Percentiles rank a stretch among this genome's conserved stretches.
phyloP scores from a whole-genome alignment of 2,329 filamentous ascomycete genomes.

The Botrytis sinoallii region DNA sequence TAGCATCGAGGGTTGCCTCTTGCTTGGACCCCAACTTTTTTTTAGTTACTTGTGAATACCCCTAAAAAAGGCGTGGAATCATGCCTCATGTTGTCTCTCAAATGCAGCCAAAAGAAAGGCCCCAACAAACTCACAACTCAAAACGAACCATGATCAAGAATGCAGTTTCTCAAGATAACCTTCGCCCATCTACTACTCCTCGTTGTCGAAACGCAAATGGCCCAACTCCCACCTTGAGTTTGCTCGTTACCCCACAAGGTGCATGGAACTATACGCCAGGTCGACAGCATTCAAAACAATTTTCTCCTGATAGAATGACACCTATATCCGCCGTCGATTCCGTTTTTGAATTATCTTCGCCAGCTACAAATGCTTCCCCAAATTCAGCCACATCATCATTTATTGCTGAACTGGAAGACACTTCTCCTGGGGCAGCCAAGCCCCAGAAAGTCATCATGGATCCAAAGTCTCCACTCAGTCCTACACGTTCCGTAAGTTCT shows the following conservation, averaged over 20 bases:
- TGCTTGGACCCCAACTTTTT: neutral
- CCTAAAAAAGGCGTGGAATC: neutral
- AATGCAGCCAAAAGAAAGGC: slow-evolving; percentile 9
- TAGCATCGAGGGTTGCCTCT: neutral
- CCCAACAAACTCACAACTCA: neutral
- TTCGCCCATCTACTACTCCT: neutral
- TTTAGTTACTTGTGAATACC: neutral
- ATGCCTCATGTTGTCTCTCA: slow-evolving; percentile 19
- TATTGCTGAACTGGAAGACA: slow-evolving; percentile 34
- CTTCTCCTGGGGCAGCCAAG: slow-evolving; percentile 22
- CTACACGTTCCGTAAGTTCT: slow-evolving; percentile 15
- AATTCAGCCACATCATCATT: slow-evolving; percentile 26
- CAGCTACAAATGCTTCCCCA: slow-evolving; percentile 20
- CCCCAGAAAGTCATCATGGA: neutral
- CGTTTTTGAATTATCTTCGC: slow-evolving; percentile 29
- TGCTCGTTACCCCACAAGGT: slow-evolving; percentile 23
- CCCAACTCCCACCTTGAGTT: slow-evolving; percentile 18
- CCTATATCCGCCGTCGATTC: slow-evolving; percentile 31
- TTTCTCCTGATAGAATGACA: slow-evolving; percentile 24
- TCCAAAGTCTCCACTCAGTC: slow-evolving; percentile 2
- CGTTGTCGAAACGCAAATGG: slow-evolving; percentile 13
- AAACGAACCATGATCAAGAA: neutral
- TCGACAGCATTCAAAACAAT: slow-evolving; percentile 24
- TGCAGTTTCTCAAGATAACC: neutral
- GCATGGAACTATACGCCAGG: slow-evolving; percentile 26